Evolutionary conservation across 345 rosid species (phyloP).

Genomic region (Geranium rotundifolium): DNA sequence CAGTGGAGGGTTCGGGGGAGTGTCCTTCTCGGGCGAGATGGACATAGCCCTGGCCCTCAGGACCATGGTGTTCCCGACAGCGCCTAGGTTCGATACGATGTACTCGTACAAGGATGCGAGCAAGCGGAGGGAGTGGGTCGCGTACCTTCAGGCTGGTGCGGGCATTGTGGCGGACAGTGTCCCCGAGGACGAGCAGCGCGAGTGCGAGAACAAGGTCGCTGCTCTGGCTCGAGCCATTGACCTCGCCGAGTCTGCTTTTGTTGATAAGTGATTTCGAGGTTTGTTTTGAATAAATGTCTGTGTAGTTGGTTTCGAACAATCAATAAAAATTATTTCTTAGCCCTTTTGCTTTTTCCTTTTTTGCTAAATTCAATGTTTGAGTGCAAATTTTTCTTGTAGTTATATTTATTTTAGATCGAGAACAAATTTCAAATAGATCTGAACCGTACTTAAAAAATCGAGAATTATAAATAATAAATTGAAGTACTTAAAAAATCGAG

Average conservation of each 20-base stretch:
- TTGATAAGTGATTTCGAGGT: conserved; percentile 3
- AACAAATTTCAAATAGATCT: too few species aligned
- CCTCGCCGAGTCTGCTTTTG: conserved; percentile 69
- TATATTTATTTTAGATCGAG: too few species aligned
- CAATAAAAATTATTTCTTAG: too few species aligned
- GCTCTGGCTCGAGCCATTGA: conserved; percentile 81
- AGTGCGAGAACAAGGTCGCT: conserved; percentile 73
- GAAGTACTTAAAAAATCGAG: too few species aligned
- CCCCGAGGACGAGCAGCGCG: conserved; percentile 62
- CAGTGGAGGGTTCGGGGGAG: conserved; percentile 77
- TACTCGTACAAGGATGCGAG: conserved; percentile 39
- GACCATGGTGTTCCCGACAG: conserved; percentile 75
- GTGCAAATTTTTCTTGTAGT: too few species aligned
- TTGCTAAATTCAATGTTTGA: too few species aligned
- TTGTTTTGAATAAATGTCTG: too few species aligned
- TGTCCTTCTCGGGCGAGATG: conserved; percentile 76
- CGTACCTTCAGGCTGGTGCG: conserved; percentile 74
- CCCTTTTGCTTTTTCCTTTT: too few species aligned
- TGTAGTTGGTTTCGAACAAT: too few species aligned
- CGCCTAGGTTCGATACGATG: conserved; percentile 52
- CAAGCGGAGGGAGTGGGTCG: conserved; percentile 66
- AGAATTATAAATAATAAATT: too few species aligned
- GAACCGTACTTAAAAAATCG: too few species aligned
- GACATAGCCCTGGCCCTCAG: conserved; percentile 76
- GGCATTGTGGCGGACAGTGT: conserved; percentile 79